Evolutionary conservation across 2,329 filamentous ascomycete species (phyloP).

Genomic region (Diaporthe batatas): DNA sequence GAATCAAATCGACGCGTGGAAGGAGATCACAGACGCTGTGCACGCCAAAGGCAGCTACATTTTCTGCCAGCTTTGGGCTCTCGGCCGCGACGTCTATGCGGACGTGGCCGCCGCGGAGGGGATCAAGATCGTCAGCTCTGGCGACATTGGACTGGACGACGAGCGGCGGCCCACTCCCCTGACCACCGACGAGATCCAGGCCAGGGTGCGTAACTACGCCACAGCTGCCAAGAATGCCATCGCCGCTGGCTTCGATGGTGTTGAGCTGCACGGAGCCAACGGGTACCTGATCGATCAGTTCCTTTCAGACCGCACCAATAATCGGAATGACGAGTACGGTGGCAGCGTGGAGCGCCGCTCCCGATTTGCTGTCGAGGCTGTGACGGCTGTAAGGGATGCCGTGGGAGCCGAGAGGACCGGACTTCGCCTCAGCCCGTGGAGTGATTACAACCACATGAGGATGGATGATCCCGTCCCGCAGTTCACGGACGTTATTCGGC

Average conservation of each 20-base stretch:
- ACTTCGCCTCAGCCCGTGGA: constrained; percentile 24
- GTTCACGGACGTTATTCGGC: constrained; percentile 22
- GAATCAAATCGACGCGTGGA: constrained; percentile 67
- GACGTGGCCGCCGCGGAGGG: constrained; percentile 48
- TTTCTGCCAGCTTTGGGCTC: constrained; percentile 72
- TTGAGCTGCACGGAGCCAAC: constrained; percentile 58
- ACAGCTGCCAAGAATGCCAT: constrained; percentile 59
- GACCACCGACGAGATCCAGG: constrained; percentile 58
- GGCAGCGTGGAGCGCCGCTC: constrained; percentile 68
- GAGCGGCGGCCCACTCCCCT: constrained; percentile 51
- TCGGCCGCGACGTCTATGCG: constrained; percentile 66
- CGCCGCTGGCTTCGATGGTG: constrained; percentile 63
- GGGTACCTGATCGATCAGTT: constrained; percentile 66
- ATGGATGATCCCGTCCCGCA: constrained; percentile 28
- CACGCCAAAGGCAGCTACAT: constrained; percentile 70
- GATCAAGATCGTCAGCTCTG: constrained; percentile 42
- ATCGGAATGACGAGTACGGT: constrained; percentile 67
- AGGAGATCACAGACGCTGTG: constrained; percentile 67
- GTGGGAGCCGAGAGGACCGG: constrained; percentile 22
- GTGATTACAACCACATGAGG: constrained; percentile 10
- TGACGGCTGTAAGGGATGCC: constrained; percentile 57
- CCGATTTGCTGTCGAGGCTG: constrained; percentile 65
- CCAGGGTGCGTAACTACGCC: constrained; percentile 50
- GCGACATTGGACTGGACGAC: constrained; percentile 5
- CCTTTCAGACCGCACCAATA: constrained; percentile 66